A percentile compares a stretch with the other conserved stretches of the same genome.
Evolutionary conservation across 805 yeast genomes (phyloP).

Genomic region (Candida montana): DNA sequence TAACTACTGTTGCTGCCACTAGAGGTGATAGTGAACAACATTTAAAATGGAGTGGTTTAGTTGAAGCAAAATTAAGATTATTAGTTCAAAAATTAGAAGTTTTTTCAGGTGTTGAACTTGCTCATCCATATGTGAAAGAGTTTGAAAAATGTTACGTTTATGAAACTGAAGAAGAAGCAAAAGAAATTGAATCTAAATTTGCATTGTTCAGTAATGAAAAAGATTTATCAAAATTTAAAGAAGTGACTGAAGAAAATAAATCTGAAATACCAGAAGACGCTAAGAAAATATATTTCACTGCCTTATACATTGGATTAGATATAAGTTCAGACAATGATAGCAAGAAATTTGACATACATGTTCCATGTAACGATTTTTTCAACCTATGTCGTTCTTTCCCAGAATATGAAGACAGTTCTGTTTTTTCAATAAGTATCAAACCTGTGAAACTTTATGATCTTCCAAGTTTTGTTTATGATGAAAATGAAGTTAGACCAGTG

Average conservation of each 20-base stretch:
- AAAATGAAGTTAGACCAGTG: conserved; percentile 71
- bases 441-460: conserved; percentile 74
- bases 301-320: conserved; percentile 75
- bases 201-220: conserved; percentile 56
- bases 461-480: conserved; percentile 78
- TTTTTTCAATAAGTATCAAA: conserved; percentile 53
- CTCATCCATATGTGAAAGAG: conserved; percentile 86
- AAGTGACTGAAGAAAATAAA: conserved; percentile 30
- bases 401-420: conserved; percentile 55
- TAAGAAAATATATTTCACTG: conserved; percentile 54
- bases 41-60: conserved; percentile 86
- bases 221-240: conserved; percentile 29
- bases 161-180: conserved; percentile 48
- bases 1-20: conserved; percentile 77
- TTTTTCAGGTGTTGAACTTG: conserved; percentile 66
- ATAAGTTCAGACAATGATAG: conserved; percentile 36
- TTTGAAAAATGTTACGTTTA: conserved; percentile 52
- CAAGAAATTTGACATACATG: conserved; percentile 72
- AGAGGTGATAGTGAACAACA: conserved; percentile 75
- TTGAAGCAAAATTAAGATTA: conserved; percentile 79
- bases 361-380: conserved; percentile 87
- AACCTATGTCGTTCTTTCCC: conserved; percentile 72
- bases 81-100: conserved; percentile 81
- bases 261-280: conserved; percentile 28
- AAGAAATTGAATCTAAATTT: conserved; percentile 53